Conservation (phyloP, 2,329 filamentous ascomycete species). For the Fusarium temperatum region DNA sequence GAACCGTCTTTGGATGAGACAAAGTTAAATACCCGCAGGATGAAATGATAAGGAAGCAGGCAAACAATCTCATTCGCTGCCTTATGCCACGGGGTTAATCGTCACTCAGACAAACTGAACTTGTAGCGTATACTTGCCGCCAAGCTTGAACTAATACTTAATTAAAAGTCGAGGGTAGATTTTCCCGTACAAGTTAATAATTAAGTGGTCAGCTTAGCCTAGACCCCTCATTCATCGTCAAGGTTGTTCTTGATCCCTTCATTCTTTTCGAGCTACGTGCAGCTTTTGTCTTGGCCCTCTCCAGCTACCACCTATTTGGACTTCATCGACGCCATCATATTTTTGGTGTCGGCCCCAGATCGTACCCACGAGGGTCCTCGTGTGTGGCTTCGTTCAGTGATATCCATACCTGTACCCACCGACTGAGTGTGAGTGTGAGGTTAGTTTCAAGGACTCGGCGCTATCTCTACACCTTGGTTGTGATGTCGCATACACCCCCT, state of each 20-base stretch:
- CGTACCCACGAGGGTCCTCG: conserved; percentile 22
- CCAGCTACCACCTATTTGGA: conserved; percentile 29
- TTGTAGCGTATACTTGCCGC: conserved; percentile 15
- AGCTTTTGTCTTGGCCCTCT: conserved; percentile 28
- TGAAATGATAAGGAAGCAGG: conserved; percentile 36
- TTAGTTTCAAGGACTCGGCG: conserved; percentile 17
- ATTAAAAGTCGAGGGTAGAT: conserved; percentile 3
- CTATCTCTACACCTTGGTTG: conserved; percentile 34
- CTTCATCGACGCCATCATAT: conserved; percentile 34
- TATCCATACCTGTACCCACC: conserved; percentile 19
- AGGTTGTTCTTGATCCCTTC: conserved; percentile 20
- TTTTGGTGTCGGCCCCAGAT: conserved; percentile 34
- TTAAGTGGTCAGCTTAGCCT: background rate
- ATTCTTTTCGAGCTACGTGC: conserved; percentile 28
- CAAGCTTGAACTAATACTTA: conserved; percentile 17
- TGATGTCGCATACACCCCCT: conserved; percentile 21
- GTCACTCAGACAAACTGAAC: conserved; percentile 12
- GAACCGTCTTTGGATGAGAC: background rate
- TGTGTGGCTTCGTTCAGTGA: conserved; percentile 6
- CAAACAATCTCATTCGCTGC: conserved; percentile 27
- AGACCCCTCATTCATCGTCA: conserved; percentile 26
- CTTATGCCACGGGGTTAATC: conserved; percentile 24
- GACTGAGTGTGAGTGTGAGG: conserved; percentile 7
- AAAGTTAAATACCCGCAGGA: background rate
- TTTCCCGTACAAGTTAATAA: background rate